phyloP scores from a whole-genome alignment of 2,329 filamentous ascomycete genomes.

The Corinectria fuckeliana region DNA sequence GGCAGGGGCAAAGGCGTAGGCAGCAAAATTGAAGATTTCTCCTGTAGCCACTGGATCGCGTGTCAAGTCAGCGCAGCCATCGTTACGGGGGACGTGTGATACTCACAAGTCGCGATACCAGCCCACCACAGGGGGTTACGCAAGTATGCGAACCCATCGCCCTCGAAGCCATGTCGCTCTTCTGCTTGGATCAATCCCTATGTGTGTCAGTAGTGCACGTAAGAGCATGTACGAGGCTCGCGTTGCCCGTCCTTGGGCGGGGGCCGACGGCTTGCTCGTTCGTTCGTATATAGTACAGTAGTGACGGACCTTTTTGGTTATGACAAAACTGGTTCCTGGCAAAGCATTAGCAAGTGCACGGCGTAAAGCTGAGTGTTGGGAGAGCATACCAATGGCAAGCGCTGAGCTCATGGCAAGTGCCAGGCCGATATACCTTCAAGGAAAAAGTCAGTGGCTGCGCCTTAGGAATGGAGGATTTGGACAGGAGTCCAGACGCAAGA shows the following conservation, averaged over 20 bases:
- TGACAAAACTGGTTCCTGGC: constrained; percentile 92
- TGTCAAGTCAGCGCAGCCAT: constrained; percentile 28
- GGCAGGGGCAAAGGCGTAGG: constrained; percentile 97
- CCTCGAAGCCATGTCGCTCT: constrained; percentile 92
- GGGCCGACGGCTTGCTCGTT: background rate
- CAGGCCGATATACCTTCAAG: constrained; percentile 74
- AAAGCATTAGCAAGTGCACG: constrained; percentile 28
- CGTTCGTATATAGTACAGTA: background rate
- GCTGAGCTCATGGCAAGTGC: constrained; percentile 77
- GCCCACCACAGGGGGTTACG: constrained; percentile 98
- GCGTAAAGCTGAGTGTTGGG: constrained; percentile 3
- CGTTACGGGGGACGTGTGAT: background rate
- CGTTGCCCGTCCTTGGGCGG: background rate
- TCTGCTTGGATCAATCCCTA: constrained; percentile 90
- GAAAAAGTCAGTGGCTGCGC: constrained; percentile 25
- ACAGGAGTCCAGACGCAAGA: constrained; percentile 5
- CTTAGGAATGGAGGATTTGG: background rate
- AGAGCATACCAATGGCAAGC: constrained; percentile 72
- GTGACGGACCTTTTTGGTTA: constrained; percentile 87
- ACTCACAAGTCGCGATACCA: constrained; percentile 85
- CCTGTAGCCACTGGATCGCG: constrained; percentile 77
- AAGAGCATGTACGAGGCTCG: background rate
- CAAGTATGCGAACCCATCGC: constrained; percentile 93
- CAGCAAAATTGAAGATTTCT: constrained; percentile 96
- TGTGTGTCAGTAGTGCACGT: constrained; percentile 18